Conservation (phyloP, 2,329 filamentous ascomycete genomes). For the Colletotrichum agaves region DNA sequence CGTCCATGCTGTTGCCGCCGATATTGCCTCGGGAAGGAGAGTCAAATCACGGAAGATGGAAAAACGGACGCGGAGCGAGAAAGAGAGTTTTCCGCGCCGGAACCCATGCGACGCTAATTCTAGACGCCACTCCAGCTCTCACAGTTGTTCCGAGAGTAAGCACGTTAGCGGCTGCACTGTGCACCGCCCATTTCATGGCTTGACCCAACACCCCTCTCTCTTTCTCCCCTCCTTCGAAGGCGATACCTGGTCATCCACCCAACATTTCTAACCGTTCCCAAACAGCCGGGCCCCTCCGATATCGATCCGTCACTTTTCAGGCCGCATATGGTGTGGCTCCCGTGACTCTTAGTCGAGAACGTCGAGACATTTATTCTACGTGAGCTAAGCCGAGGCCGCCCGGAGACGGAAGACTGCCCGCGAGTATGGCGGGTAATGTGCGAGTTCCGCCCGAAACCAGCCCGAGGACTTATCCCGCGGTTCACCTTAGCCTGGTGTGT, state of each 20-base stretch:
- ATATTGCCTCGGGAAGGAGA: slow-evolving; percentile 4
- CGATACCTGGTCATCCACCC: background rate
- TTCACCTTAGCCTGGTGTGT: no score
- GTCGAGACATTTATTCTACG: background rate
- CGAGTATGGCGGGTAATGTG: slow-evolving; percentile 21
- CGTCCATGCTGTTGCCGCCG: slow-evolving; percentile 33
- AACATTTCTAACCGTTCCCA: background rate
- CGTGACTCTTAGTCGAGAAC: slow-evolving; percentile 5
- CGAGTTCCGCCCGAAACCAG: background rate
- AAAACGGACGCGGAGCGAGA: slow-evolving; percentile 30
- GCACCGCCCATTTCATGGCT: background rate
- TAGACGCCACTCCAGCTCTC: background rate
- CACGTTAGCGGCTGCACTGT: slow-evolving; percentile 34
- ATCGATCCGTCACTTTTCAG: background rate
- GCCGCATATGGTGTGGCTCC: slow-evolving; percentile 3
- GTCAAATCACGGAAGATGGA: slow-evolving; percentile 29
- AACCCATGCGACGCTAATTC: slow-evolving; percentile 8
- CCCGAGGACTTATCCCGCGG: no score
- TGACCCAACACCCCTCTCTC: background rate
- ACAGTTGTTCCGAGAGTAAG: slow-evolving; percentile 1
- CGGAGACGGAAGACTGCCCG: background rate
- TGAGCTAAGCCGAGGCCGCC: slow-evolving; percentile 8
- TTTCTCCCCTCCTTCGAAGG: no score
- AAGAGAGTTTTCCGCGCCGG: slow-evolving; percentile 22
- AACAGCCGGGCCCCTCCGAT: background rate